Percentiles rank a stretch among this genome's conserved stretches.
Conservation (phyloP, 1,284 basidiomycete genomes). For the Sparassis latifolia region DNA sequence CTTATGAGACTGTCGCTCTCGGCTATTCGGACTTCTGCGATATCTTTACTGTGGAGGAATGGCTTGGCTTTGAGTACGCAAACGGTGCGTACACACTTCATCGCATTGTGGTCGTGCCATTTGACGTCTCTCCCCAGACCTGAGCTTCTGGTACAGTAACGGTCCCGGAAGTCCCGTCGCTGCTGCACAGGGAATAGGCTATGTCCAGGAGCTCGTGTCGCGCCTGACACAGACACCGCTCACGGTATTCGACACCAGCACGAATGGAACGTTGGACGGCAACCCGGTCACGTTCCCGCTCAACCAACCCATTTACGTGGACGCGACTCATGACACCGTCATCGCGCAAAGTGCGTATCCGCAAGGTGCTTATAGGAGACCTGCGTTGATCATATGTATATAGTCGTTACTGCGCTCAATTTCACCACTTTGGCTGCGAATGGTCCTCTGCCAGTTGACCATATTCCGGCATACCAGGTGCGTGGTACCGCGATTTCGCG, state of each 20-base stretch:
- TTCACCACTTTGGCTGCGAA: slow-evolving; percentile 49
- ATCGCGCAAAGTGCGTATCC: slow-evolving; percentile 30
- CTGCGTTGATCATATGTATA: not conserved
- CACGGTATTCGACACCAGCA: slow-evolving; percentile 43
- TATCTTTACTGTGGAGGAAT: slow-evolving; percentile 62
- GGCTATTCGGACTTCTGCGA: slow-evolving; percentile 49
- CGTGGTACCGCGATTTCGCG: slow-evolving; percentile 2
- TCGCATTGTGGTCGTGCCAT: not conserved
- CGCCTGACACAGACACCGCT: slow-evolving; percentile 44
- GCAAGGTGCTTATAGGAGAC: not conserved
- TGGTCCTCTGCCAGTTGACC: slow-evolving; percentile 51
- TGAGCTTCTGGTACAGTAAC: slow-evolving; percentile 47
- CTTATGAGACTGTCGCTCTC: slow-evolving; percentile 64
- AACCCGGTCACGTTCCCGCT: slow-evolving; percentile 53
- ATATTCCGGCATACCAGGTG: slow-evolving; percentile 50
- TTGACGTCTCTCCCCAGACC: slow-evolving; percentile 9
- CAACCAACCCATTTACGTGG: slow-evolving; percentile 52
- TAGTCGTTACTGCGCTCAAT: slow-evolving; percentile 55
- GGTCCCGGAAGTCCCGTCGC: slow-evolving; percentile 49
- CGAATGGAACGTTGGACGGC: slow-evolving; percentile 50
- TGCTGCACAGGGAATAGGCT: slow-evolving; percentile 58
- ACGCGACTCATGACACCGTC: slow-evolving; percentile 46
- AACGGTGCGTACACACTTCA: slow-evolving; percentile 23
- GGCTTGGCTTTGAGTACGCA: slow-evolving; percentile 55
- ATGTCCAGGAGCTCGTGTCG: slow-evolving; percentile 49